Evolutionary conservation across 2,329 filamentous ascomycete genomes (phyloP).

Genomic region (Fusarium sp.): DNA sequence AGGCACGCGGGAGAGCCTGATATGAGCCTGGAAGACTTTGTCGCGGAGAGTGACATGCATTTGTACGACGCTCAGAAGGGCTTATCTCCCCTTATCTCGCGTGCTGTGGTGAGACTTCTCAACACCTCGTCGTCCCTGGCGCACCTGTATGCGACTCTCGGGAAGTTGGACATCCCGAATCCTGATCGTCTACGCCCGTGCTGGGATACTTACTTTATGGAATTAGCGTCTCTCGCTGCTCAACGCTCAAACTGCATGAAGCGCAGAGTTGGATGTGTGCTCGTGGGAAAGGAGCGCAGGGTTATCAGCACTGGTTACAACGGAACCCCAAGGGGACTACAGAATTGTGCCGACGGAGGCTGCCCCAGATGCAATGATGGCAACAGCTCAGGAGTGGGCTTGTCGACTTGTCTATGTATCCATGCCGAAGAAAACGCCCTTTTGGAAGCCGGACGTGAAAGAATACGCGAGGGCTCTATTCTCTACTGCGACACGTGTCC

Average conservation of each 20-base stretch:
- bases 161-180: constrained; percentile 79
- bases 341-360: constrained; percentile 92
- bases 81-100: constrained; percentile 80
- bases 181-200: constrained; percentile 83
- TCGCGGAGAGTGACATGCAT: constrained; percentile 73
- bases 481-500: constrained; percentile 97
- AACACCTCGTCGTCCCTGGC: constrained; percentile 82
- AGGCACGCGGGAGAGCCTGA: constrained; percentile 36
- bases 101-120: constrained; percentile 84
- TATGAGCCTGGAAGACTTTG: constrained; percentile 66
- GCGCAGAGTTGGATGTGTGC: constrained; percentile 90
- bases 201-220: constrained; percentile 99
- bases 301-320: constrained; percentile 98
- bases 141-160: constrained; percentile 77
- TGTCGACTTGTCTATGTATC: constrained; percentile 93
- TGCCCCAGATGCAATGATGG: constrained; percentile 88
- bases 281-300: constrained; percentile 81
- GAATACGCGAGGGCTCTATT: constrained; percentile 83
- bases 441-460: constrained; percentile 90
- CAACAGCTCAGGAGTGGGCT: constrained; percentile 73
- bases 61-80: constrained; percentile 76
- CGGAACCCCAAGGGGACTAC: constrained; percentile 89
- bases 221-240: constrained; percentile 89
- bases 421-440: constrained; percentile 98
- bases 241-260: constrained; percentile 98